These are phyloP conservation scores for Choiromyces venosus DNA, from an alignment of 495 filamentous ascomycete species.

Conservation along the genomic window DNA sequence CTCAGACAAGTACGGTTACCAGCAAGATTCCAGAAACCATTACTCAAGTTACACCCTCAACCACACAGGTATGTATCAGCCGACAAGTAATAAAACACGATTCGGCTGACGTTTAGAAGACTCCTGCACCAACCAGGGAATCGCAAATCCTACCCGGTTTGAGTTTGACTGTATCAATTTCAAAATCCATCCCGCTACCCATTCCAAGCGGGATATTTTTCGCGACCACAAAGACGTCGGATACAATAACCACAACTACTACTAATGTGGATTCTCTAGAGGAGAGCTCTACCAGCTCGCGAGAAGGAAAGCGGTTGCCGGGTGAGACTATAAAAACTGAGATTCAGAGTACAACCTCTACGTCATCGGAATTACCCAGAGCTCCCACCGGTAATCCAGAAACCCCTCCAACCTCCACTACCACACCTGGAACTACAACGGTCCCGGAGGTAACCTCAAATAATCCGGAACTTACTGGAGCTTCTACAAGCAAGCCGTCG, in stretches of 20 bases:
- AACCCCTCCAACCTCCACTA: not conserved
- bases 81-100: not conserved
- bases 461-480: not conserved
- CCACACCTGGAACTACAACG: not conserved
- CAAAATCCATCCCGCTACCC: too few species aligned
- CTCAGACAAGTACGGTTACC: not conserved
- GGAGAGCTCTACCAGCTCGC: not conserved
- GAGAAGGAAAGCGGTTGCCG: not conserved
- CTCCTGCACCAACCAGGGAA: not conserved
- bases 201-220: too few species aligned
- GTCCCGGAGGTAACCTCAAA: not conserved
- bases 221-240: too few species aligned
- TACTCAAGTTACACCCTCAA: not conserved
- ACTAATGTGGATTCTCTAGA: not conserved
- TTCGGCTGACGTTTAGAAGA: not conserved
- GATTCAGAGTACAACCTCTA: not conserved
- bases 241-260: too few species aligned
- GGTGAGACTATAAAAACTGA: not conserved
- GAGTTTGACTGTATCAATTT: too few species aligned
- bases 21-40: not conserved
- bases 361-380: not conserved
- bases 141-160: not conserved
- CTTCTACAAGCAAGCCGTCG: not conserved
- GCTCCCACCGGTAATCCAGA: not conserved
- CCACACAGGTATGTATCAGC: not conserved